phyloP scores from a whole-genome alignment of 2,329 filamentous ascomycete species.

The Fusarium nematophilum region DNA sequence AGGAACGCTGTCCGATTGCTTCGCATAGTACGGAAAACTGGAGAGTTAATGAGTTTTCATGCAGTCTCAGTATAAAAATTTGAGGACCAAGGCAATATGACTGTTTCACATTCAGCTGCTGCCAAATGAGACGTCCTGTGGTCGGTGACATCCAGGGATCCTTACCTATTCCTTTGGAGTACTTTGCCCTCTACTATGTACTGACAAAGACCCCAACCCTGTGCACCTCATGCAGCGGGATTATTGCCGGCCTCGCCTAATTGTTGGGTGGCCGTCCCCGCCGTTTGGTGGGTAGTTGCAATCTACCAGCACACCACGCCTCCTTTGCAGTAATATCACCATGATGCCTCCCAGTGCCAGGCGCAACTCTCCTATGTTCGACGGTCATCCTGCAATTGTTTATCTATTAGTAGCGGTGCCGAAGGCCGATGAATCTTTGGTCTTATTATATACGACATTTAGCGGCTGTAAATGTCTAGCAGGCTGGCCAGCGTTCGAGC shows the following conservation, averaged over 20 bases:
- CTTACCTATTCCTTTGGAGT: conserved; percentile 10
- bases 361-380: conserved; percentile 1
- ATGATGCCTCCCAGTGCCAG: conserved; percentile 17
- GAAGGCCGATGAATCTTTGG: background rate
- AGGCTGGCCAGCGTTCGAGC: background rate
- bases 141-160: conserved; percentile 23
- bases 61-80: conserved; percentile 6
- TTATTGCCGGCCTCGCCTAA: conserved; percentile 40
- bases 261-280: conserved; percentile 19
- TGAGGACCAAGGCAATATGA: conserved; percentile 21
- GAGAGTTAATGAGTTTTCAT: background rate
- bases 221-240: conserved; percentile 34
- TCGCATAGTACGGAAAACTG: background rate
- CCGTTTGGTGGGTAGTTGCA: conserved; percentile 21
- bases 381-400: background rate
- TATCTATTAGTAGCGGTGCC: background rate
- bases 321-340: background rate
- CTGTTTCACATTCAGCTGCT: conserved; percentile 41
- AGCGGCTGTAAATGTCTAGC: background rate
- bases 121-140: conserved; percentile 34
- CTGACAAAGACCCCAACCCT: conserved; percentile 24
- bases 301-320: background rate
- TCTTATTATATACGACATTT: background rate
- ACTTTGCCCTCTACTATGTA: conserved; percentile 21
- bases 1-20: background rate